Evolutionary conservation across 169 alveolate genomes (phyloP).

Genomic region (Eimeria tenella): DNA sequence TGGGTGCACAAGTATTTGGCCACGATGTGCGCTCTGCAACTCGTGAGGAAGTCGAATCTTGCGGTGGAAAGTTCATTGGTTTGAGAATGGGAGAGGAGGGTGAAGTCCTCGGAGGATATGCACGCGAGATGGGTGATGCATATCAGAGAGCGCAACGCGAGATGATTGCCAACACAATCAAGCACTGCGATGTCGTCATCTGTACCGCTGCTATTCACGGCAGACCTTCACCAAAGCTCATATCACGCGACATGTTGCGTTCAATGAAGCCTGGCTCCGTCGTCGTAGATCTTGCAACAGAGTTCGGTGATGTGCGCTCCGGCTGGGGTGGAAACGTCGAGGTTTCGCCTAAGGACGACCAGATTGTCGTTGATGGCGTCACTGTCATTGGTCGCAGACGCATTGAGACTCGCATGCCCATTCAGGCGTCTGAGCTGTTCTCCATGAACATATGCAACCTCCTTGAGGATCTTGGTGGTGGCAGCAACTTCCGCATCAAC

Average conservation of each 20-base stretch:
- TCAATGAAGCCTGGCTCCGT: slow-evolving; percentile 92
- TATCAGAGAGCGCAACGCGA: slow-evolving; percentile 88
- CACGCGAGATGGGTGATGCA: slow-evolving; percentile 90
- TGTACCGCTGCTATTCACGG: slow-evolving; percentile 95
- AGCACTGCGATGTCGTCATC: slow-evolving; percentile 92
- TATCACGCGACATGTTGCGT: slow-evolving; percentile 89
- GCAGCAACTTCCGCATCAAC: slow-evolving; percentile 85
- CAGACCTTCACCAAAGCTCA: slow-evolving; percentile 92
- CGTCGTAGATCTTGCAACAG: slow-evolving; percentile 93
- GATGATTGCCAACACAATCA: slow-evolving; percentile 87
- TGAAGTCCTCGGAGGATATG: slow-evolving; percentile 90
- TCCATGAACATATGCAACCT: slow-evolving; percentile 89
- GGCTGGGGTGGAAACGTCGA: slow-evolving; percentile 94
- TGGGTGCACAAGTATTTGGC: slow-evolving; percentile 94
- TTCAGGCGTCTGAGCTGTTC: slow-evolving; percentile 89
- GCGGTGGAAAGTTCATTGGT: slow-evolving; percentile 86
- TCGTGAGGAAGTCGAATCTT: slow-evolving; percentile 91
- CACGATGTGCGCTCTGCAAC: slow-evolving; percentile 93
- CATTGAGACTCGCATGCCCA: slow-evolving; percentile 91
- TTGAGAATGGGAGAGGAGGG: slow-evolving; percentile 81
- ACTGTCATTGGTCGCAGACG: slow-evolving; percentile 92
- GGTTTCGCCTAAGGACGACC: slow-evolving; percentile 87
- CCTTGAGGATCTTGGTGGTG: slow-evolving; percentile 87
- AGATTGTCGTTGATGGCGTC: slow-evolving; percentile 88
- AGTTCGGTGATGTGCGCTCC: slow-evolving; percentile 81